phyloP scores from a whole-genome alignment of 2,329 filamentous ascomycete species.

The Colletotrichum liaoningense region DNA sequence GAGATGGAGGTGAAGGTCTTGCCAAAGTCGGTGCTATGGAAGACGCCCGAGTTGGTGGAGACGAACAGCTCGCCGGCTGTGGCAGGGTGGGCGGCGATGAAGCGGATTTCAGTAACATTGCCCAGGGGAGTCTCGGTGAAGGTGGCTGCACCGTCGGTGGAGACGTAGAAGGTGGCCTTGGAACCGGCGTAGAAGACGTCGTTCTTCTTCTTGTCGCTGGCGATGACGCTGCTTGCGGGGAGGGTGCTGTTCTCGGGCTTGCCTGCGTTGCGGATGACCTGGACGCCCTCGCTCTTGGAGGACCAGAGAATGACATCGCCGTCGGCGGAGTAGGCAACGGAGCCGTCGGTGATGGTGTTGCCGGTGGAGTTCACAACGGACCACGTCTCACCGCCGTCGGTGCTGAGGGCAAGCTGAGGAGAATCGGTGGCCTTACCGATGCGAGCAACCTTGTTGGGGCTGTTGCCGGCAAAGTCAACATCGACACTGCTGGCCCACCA shows the following conservation, averaged over 20 bases:
- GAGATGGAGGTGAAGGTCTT: conserved; percentile 55
- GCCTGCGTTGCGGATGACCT: conserved; percentile 53
- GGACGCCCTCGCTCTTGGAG: conserved; percentile 51
- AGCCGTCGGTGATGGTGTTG: conserved; percentile 55
- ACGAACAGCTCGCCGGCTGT: conserved; percentile 70
- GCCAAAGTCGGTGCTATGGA: conserved; percentile 64
- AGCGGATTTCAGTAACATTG: conserved; percentile 60
- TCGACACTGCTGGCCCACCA: conserved; percentile 57
- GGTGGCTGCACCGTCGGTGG: conserved; percentile 57
- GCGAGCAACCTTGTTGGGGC: conserved; percentile 58
- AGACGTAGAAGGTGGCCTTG: conserved; percentile 61
- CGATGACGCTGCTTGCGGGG: conserved; percentile 59
- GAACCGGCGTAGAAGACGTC: conserved; percentile 64
- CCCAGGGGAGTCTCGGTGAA: conserved; percentile 54
- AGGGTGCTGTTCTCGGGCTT: conserved; percentile 59
- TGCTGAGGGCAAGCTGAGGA: conserved; percentile 59
- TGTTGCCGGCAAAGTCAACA: conserved; percentile 62
- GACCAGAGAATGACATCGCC: conserved; percentile 63
- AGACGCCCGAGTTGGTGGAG: conserved; percentile 65
- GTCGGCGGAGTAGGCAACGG: conserved; percentile 62
- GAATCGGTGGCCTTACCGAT: conserved; percentile 57
- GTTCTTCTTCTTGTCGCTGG: conserved; percentile 64
- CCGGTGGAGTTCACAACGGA: conserved; percentile 57
- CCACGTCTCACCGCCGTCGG: conserved; percentile 64
- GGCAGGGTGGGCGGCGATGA: conserved; percentile 66